Evolutionary conservation across 805 yeast species (phyloP).

Genomic region (Dipodascus albidus): DNA sequence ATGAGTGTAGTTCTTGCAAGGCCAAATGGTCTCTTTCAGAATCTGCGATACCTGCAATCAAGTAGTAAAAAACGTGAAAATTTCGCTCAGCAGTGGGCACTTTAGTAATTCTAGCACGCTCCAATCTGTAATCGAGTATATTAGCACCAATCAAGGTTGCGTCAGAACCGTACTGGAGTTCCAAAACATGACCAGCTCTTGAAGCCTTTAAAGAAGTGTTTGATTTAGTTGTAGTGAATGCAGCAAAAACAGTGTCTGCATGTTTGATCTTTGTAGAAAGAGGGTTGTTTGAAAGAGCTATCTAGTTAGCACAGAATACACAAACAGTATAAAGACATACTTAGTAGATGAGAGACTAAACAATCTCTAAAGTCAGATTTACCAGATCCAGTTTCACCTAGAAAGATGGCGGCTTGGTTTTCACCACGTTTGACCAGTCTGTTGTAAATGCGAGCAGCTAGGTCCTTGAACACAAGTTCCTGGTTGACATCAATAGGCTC

Average conservation of each 20-base stretch:
- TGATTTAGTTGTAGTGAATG: conserved; percentile 31
- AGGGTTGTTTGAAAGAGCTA: conserved; percentile 26
- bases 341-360: conserved; percentile 21
- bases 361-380: conserved; percentile 27
- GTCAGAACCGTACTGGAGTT: conserved; percentile 37
- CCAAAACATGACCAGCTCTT: conserved; percentile 43
- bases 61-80: conserved; percentile 48
- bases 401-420: conserved; percentile 27
- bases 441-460: conserved; percentile 28
- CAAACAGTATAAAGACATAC: conserved; percentile 8
- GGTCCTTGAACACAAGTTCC: conserved; percentile 25
- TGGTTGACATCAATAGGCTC: conserved; percentile 27
- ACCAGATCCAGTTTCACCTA: conserved; percentile 32
- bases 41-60: conserved; percentile 38
- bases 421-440: conserved; percentile 27
- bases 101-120: conserved; percentile 40
- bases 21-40: conserved; percentile 31
- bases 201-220: conserved; percentile 28
- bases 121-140: conserved; percentile 43
- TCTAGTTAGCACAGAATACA: conserved; percentile 2
- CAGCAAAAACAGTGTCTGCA: conserved; percentile 26
- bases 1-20: conserved; percentile 25
- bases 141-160: conserved; percentile 42
- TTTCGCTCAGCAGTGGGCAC: conserved; percentile 43
- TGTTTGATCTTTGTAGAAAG: conserved; percentile 24